Conservation (phyloP, 2,329 filamentous ascomycete genomes). For the Phialophora expanda region DNA sequence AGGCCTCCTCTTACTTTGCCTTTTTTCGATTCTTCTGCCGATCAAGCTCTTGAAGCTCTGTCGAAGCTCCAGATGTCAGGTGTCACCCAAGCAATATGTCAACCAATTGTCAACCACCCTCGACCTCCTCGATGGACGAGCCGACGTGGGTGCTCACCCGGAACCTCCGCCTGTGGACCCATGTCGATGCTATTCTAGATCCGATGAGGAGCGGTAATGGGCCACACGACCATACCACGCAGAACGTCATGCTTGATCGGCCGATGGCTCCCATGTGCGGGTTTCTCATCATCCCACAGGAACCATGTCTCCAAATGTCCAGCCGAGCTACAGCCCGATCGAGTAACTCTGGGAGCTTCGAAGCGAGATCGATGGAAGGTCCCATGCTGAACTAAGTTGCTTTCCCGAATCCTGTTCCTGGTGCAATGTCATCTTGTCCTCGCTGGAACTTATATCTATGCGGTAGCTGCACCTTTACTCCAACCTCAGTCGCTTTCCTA, state of each 20-base stretch:
- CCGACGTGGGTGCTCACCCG: not conserved
- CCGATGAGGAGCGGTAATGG: not conserved
- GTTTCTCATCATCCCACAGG: not conserved
- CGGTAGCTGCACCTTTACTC: conserved; percentile 24
- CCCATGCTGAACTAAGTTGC: not conserved
- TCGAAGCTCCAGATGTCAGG: not conserved
- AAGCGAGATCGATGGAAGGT: conserved; percentile 1
- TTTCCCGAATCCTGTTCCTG: conserved; percentile 8
- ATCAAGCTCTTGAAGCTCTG: conserved; percentile 4
- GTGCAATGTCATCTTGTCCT: conserved; percentile 3
- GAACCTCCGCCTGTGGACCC: too few species aligned
- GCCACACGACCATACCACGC: not conserved
- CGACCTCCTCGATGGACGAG: not conserved
- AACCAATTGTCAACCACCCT: not conserved
- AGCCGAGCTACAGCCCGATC: not conserved
- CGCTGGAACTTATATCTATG: conserved; percentile 21
- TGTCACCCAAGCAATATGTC: not conserved
- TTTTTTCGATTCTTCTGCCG: not conserved
- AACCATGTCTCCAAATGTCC: too few species aligned
- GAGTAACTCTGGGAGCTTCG: not conserved
- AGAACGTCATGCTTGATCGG: not conserved
- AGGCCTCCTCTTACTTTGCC: not conserved
- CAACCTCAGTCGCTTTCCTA: conserved; percentile 3
- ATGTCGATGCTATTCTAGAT: not conserved
- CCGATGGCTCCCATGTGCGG: not conserved